Evolutionary conservation across 257 asterid genomes (phyloP).

Genomic region (Ballota nigra): DNA sequence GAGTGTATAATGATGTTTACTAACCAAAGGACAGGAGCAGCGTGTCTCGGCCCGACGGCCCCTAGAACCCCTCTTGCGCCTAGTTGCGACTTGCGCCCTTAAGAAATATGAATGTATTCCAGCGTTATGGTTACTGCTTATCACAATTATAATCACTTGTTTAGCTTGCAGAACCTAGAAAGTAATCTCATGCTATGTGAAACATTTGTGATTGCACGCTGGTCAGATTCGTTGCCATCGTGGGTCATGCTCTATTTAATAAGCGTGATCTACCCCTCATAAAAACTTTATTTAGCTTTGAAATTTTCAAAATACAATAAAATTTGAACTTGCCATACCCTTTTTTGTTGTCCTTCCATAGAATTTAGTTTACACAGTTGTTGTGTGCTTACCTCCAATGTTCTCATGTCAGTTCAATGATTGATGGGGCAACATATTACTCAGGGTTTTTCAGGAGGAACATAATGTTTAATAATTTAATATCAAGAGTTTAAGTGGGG

Average conservation of each 20-base stretch:
- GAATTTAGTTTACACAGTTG: background rate
- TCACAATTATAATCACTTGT: background rate
- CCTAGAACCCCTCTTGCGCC: too few relatives aligned
- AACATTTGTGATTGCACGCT: background rate
- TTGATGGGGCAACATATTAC: background rate
- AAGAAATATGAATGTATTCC: background rate
- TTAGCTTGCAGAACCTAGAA: background rate
- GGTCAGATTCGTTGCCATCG: background rate
- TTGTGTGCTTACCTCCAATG: background rate
- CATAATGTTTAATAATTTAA: background rate
- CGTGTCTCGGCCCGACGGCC: too few relatives aligned
- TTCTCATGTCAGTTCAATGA: background rate
- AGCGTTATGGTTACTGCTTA: background rate
- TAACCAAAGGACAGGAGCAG: too few relatives aligned
- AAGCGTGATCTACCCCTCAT: background rate
- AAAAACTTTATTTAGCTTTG: background rate
- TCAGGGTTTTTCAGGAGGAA: background rate
- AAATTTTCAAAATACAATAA: background rate
- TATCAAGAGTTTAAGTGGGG: background rate
- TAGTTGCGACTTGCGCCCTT: too few relatives aligned
- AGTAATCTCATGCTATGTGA: background rate
- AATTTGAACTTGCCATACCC: background rate
- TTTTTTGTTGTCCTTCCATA: constrained; percentile 3
- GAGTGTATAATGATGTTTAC: too few relatives aligned
- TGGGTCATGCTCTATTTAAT: background rate